Conservation (phyloP, 2,329 filamentous ascomycete species). For the Monilinia aucupariae region DNA sequence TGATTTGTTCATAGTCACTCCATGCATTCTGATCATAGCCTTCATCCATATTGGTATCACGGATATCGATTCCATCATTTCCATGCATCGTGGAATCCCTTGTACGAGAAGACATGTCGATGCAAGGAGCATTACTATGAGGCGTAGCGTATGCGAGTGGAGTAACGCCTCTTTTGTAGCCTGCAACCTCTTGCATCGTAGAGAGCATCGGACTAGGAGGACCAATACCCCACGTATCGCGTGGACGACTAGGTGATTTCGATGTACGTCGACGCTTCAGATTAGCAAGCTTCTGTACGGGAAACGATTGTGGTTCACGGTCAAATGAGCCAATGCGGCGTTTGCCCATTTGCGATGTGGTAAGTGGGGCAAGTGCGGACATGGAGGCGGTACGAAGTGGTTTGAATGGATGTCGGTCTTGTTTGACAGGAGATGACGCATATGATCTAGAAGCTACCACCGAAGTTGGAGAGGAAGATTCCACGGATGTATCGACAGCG, state of each 20-base stretch:
- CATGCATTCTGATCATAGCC: constrained; percentile 25
- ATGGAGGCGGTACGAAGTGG: constrained; percentile 51
- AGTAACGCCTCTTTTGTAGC: constrained; percentile 45
- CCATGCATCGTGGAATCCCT: constrained; percentile 19
- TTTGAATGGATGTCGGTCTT: constrained; percentile 37
- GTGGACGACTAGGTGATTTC: constrained; percentile 50
- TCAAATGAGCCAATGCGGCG: constrained; percentile 45
- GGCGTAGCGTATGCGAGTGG: constrained; percentile 71
- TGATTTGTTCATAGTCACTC: constrained; percentile 23
- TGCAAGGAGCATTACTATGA: constrained; percentile 54
- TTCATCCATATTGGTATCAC: constrained; percentile 29
- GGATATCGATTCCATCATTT: constrained; percentile 25
- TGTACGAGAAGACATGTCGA: constrained; percentile 19
- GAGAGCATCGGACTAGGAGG: constrained; percentile 30
- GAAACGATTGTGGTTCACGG: constrained; percentile 28
- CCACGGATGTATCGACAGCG: constrained; percentile 28
- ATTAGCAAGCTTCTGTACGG: constrained; percentile 13
- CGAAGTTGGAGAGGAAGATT: constrained; percentile 31
- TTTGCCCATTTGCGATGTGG: constrained; percentile 37
- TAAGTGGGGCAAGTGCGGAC: constrained; percentile 41
- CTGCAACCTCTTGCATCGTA: constrained; percentile 24
- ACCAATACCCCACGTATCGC: constrained; percentile 47
- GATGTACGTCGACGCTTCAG: constrained; percentile 40
- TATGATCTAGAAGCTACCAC: constrained; percentile 8
- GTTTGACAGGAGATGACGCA: constrained; percentile 26